Conservation (phyloP, 768 basidiomycete species). For the Russula lepida region DNA sequence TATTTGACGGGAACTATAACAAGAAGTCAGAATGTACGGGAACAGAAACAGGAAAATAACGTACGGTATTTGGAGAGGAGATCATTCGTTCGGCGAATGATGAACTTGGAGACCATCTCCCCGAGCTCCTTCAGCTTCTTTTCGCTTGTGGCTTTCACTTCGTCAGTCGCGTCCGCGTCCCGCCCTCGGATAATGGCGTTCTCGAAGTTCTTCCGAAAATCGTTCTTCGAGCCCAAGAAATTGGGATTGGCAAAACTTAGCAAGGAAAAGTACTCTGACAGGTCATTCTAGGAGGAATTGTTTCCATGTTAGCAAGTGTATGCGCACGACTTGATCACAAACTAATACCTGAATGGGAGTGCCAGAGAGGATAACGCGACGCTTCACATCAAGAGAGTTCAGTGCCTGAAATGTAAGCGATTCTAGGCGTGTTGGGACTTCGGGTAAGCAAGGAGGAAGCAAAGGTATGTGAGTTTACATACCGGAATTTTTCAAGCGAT, state of each 20-base stretch:
- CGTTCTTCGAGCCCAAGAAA: conserved; percentile 77
- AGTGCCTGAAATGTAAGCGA: conserved; percentile 83
- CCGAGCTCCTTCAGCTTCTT: conserved; percentile 89
- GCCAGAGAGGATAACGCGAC: conserved; percentile 88
- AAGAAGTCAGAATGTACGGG: not conserved
- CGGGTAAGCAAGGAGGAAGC: not conserved
- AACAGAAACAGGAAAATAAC: conserved; percentile 27
- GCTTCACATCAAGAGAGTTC: conserved; percentile 72
- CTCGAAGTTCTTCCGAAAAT: conserved; percentile 95
- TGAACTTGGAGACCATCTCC: conserved; percentile 81
- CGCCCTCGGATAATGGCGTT: conserved; percentile 84
- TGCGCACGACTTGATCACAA: not conserved
- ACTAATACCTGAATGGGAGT: conserved; percentile 75
- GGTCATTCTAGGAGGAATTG: conserved; percentile 56
- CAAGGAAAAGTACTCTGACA: conserved; percentile 90
- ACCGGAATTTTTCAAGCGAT: conserved; percentile 95
- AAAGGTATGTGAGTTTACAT: conserved; percentile 21
- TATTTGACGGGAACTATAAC: conserved; percentile 92
- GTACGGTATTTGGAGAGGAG: conserved; percentile 87
- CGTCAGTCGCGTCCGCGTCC: conserved; percentile 77
- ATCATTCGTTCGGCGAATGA: conserved; percentile 91
- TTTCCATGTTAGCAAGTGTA: not conserved
- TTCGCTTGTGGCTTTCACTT: conserved; percentile 72
- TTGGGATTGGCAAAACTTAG: conserved; percentile 91
- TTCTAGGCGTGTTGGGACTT: conserved; percentile 36